A percentile compares a stretch with the other conserved stretches of the same genome.
These are phyloP conservation scores for Pseudogymnoascus sp. DNA, from an alignment of 2,329 filamentous ascomycete species.

Conservation along the genomic window DNA sequence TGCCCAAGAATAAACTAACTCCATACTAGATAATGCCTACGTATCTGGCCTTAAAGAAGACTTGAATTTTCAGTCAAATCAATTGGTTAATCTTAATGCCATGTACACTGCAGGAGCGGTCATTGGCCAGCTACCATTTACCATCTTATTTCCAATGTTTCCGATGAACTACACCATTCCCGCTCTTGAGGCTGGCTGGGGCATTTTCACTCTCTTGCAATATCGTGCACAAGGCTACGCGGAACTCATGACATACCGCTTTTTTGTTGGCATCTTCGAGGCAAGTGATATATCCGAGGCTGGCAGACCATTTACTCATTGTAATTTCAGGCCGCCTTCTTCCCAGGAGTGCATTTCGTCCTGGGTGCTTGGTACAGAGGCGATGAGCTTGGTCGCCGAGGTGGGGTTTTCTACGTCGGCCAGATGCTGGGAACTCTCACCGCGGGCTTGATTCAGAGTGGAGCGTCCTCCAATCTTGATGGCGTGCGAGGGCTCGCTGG, in stretches of 20 bases:
- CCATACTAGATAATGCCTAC: slow-evolving; percentile 35
- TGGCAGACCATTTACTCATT: not conserved
- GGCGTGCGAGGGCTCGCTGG: slow-evolving; percentile 26
- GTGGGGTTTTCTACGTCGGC: slow-evolving; percentile 25
- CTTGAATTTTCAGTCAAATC: slow-evolving; percentile 33
- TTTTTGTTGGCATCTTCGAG: slow-evolving; percentile 50
- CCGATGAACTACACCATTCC: slow-evolving; percentile 48
- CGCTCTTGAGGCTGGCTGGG: slow-evolving; percentile 47
- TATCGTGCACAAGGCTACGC: slow-evolving; percentile 44
- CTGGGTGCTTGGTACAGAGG: slow-evolving; percentile 34
- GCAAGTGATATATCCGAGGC: slow-evolving; percentile 19
- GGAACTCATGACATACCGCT: slow-evolving; percentile 48
- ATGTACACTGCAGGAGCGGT: slow-evolving; percentile 50
- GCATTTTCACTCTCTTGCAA: slow-evolving; percentile 50
- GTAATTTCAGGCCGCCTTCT: slow-evolving; percentile 28
- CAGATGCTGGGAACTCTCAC: slow-evolving; percentile 25
- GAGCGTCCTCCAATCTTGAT: slow-evolving; percentile 20
- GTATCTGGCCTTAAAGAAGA: slow-evolving; percentile 36
- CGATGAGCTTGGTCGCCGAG: slow-evolving; percentile 26
- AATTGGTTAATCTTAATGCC: slow-evolving; percentile 37
- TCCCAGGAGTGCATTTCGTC: slow-evolving; percentile 33
- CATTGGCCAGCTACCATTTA: slow-evolving; percentile 37
- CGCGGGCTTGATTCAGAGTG: slow-evolving; percentile 24
- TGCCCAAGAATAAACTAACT: slow-evolving; percentile 12
- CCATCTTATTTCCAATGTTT: slow-evolving; percentile 31